Conservation (phyloP, 805 yeast species). For the Candida jianshihensis region DNA sequence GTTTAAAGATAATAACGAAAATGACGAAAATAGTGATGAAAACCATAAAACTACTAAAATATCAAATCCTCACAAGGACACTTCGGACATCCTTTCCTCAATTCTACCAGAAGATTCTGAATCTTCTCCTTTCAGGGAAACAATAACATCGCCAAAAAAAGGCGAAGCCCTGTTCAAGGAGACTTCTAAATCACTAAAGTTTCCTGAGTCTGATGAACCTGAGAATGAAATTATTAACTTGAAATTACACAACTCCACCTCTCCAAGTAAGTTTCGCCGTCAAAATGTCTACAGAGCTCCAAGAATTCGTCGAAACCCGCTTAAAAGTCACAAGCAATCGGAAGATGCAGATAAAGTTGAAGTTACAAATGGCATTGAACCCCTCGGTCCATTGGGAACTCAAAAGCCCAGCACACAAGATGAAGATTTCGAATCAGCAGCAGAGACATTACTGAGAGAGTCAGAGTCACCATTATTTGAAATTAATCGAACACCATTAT, state of each 20-base stretch:
- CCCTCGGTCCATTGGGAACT: slow-evolving; percentile 25
- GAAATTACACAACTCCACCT: slow-evolving; percentile 5
- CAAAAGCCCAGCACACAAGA: slow-evolving; percentile 25
- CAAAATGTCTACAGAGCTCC: slow-evolving; percentile 41
- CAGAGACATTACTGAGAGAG: slow-evolving; percentile 34
- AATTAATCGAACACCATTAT: slow-evolving; percentile 25
- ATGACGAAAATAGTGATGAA: too few species aligned
- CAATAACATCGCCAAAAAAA: slow-evolving; percentile 18
- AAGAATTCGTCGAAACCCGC: slow-evolving; percentile 34
- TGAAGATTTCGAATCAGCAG: slow-evolving; percentile 24
- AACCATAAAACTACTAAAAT: too few species aligned
- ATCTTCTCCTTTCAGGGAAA: slow-evolving; percentile 13
- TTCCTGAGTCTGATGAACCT: slow-evolving; percentile 7
- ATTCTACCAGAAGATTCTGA: slow-evolving; percentile 31
- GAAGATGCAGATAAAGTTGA: slow-evolving; percentile 13
- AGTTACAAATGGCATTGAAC: slow-evolving; percentile 21
- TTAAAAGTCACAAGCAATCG: slow-evolving; percentile 9
- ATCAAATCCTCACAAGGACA: not conserved
- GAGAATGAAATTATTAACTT: slow-evolving; percentile 11
- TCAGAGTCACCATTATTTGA: slow-evolving; percentile 51
- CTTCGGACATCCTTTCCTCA: slow-evolving; percentile 30
- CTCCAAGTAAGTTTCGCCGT: slow-evolving; percentile 36
- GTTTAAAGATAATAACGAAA: too few species aligned
- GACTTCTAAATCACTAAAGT: slow-evolving; percentile 1
- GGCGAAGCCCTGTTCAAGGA: slow-evolving; percentile 30